Base-by-base conservation (phyloP, 2,329 filamentous ascomycete genomes). In the Hypoxylon sp. region DNA sequence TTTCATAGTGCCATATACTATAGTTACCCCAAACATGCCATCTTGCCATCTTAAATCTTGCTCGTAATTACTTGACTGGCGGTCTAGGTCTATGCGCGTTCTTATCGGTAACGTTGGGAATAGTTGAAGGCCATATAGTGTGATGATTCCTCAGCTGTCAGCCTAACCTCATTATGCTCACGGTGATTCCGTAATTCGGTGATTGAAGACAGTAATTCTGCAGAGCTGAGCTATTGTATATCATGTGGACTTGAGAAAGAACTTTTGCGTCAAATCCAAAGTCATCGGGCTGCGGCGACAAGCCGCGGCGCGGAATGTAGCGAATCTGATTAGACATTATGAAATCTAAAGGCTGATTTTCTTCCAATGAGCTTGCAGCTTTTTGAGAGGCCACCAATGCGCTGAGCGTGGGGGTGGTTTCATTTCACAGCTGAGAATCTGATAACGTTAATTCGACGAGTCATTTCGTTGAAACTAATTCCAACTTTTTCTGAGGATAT, bases 331-430 rank as follows among this genome's bases (percentile, higher is more conserved):
- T 34, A 34, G 32, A 34, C 15, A 41, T 8, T 41, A 41, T 19
- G 6, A 19, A 17, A 41, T 19, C n/a, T 41, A 17, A 32, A 47
- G 5, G 26, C 37, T 39, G 11, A 11, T 43, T 56, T 13, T 54
- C 34, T 37, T 60, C 43, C 37, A 50, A 62, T 65, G 24, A 20
- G 24, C 44, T 28, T 46, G 44, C n/a, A 20, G 30, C 53, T 28
- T 46, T 32, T 11, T 15, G 10, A 47, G 24, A 28, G 6, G 43
- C 43, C 19, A 39, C 51, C 28, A 51, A 7, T 32, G 37, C 32
- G 30, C 26, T 54, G 41, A 37, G 34, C 58, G 65, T 67, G 62
- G 65, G 64, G 61, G 65, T 59, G 26, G 13, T 49, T 56, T 22
- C 10, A 26, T 34, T n/a, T 34, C 11, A 34, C 32, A 53, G 37